These are phyloP conservation scores for Leishmania amazonensis DNA, from an alignment of 208 protist species.

Conservation along the genomic window DNA sequence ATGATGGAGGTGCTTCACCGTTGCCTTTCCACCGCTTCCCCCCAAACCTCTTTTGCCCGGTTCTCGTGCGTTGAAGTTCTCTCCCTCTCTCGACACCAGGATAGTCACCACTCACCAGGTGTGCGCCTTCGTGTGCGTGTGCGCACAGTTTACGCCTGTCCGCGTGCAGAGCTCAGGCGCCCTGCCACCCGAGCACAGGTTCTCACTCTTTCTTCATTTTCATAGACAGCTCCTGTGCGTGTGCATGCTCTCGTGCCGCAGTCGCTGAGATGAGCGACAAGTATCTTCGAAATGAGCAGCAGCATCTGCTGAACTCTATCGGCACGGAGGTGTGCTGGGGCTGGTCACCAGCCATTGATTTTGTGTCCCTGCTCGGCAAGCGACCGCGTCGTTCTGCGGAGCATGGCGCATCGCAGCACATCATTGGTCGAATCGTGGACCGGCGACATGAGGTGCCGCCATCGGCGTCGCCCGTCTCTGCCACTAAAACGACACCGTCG, in stretches of 20 bases:
- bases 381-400: slow-evolving; percentile 4
- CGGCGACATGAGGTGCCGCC: background rate
- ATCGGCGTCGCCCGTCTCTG: background rate
- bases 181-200: background rate
- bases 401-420: background rate
- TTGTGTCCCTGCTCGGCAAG: slow-evolving; percentile 47
- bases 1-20: no score
- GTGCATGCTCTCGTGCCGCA: background rate
- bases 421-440: background rate
- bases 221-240: background rate
- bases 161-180: background rate
- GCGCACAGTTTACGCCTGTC: background rate
- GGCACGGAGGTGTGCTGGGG: slow-evolving; percentile 88
- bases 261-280: slow-evolving; percentile 79
- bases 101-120: background rate
- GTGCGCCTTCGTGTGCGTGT: background rate
- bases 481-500: background rate
- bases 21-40: background rate
- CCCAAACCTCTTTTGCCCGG: no score
- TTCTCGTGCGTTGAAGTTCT: no score
- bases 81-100: background rate
- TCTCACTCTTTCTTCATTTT: background rate
- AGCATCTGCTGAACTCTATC: slow-evolving; percentile 84
- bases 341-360: slow-evolving; percentile 89
- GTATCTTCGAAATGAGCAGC: slow-evolving; percentile 76